Evolutionary conservation across 2,329 filamentous ascomycete genomes (phyloP).

Genomic region (Sclerotinia nivalis): DNA sequence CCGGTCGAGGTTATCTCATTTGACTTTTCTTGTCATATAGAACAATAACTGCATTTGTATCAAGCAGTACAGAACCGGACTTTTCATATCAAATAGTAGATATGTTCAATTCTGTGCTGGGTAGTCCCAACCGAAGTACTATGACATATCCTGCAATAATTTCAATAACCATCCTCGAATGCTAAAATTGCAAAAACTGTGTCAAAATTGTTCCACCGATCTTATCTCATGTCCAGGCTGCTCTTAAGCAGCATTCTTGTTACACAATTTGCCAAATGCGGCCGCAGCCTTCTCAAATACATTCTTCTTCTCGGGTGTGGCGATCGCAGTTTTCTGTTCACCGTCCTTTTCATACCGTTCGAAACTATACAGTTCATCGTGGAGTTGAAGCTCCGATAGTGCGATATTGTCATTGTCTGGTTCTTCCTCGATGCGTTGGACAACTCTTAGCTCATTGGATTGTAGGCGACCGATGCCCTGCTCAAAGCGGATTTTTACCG

Average conservation of each 20-base stretch:
- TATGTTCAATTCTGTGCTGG: constrained; percentile 5
- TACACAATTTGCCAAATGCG: constrained; percentile 12
- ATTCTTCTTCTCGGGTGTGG: constrained; percentile 4
- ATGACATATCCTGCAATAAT: constrained; percentile 8
- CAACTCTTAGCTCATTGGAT: constrained; percentile 8
- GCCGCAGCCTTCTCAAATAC: constrained; percentile 10
- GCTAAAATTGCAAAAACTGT: constrained; percentile 15
- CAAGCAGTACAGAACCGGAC: not conserved
- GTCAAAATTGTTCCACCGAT: not conserved
- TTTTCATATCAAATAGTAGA: not conserved
- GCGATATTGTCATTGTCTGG: constrained; percentile 9
- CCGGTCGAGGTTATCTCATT: not conserved
- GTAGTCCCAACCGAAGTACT: constrained; percentile 9
- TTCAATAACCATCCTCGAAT: constrained; percentile 1
- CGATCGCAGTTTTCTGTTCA: constrained; percentile 2
- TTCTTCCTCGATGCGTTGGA: constrained; percentile 4
- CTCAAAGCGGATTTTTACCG: constrained; percentile 27
- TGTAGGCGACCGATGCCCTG: constrained; percentile 16
- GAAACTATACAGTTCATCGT: constrained; percentile 14
- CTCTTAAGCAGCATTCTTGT: not conserved
- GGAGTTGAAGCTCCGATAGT: constrained; percentile 4
- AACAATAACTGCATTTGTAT: not conserved
- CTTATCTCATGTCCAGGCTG: not conserved
- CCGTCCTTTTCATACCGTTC: constrained; percentile 13
- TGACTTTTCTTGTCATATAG: not conserved